Evolutionary conservation across 192 early-diverging fungal genomes (phyloP).

Genomic region (Gaertneriomyces semiglobifer): DNA sequence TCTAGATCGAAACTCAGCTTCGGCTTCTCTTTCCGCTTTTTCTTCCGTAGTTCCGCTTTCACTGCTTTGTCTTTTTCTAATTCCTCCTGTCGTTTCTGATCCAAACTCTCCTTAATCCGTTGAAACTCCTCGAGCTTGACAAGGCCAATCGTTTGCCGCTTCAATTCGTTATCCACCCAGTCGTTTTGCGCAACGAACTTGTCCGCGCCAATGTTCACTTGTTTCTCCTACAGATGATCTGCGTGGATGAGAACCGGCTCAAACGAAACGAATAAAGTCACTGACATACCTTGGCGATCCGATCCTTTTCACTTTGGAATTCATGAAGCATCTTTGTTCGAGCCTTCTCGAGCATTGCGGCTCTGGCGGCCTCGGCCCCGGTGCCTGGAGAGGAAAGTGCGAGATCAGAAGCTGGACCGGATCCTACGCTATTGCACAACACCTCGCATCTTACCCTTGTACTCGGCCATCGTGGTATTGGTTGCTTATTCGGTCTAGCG

Average conservation of each 20-base stretch:
- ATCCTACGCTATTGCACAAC: too few relatives aligned
- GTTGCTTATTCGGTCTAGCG: too few relatives aligned
- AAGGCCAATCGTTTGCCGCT: constrained; percentile 83
- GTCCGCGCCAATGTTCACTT: constrained; percentile 64
- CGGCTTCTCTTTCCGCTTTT: constrained; percentile 56
- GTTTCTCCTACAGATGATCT: constrained; percentile 47
- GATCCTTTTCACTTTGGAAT: constrained; percentile 65
- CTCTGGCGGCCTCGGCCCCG: constrained; percentile 43
- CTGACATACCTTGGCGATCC: constrained; percentile 59
- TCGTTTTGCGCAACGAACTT: constrained; percentile 77
- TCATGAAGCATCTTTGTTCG: constrained; percentile 66
- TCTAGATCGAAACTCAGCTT: constrained; percentile 74
- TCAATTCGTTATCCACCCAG: constrained; percentile 78
- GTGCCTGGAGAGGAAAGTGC: not conserved
- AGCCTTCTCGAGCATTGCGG: constrained; percentile 64
- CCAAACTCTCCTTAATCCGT: constrained; percentile 73
- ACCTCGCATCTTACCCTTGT: too few relatives aligned
- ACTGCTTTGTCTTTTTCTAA: constrained; percentile 51
- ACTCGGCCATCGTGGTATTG: too few relatives aligned
- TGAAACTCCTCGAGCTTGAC: constrained; percentile 87
- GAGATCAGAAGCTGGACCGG: too few relatives aligned
- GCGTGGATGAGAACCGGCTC: not conserved
- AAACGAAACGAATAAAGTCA: not conserved
- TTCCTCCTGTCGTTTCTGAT: constrained; percentile 64
- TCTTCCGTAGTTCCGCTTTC: constrained; percentile 58